Base-by-base conservation (phyloP, 163 green algal genomes). In the Trebouxia gelatinosa region DNA sequence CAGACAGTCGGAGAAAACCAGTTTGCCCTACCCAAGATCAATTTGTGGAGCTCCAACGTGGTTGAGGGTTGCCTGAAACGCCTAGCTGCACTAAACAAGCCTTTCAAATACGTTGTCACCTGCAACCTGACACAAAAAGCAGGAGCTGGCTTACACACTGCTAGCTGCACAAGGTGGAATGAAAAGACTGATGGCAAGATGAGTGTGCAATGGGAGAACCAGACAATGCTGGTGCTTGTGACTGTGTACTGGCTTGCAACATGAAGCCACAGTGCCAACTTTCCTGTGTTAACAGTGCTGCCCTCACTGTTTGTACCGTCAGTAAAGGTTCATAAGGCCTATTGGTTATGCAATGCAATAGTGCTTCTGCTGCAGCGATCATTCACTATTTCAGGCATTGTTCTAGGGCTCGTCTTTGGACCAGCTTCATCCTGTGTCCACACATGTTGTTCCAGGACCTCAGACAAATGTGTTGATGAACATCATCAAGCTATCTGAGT, bases 81-180 rank as follows among this genome's bases (percentile, higher is more conserved):
- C 1, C 84, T 97, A 7, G 87, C 90, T 31, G 90, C 85, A 0
- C 82, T 96, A 48, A 85, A 88, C 74, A 95, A 94, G 85, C 92
- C 92, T 1, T 96, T 96, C 88, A 97, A 97, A 79, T 97, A 93
- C 57, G 86, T 95, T 9, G 82, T 93, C 1, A 93, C 91, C 6
- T 92, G 85, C 85, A 92, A 91, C 78, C 75, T 95, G 6, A 89
- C 79, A 16, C 91, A 97, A 62, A 94, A 95, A 58, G 86, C 89
- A 5, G 93, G 93, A 11, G 92, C 91, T 39, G 93, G 93, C 0
- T 82, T 97, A 39, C 92, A 97, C 78, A 86, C 87, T 16, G 87
- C 92, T 1, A 90, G 85, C 75, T 93, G 85, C 58, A 88, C 80
- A n/a, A 81, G 90, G 4, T 96, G 91, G 90, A 92, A 93, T 50